phyloP scores from a whole-genome alignment of 73 alveolate genomes.

The Vitrella brassicaformis region DNA sequence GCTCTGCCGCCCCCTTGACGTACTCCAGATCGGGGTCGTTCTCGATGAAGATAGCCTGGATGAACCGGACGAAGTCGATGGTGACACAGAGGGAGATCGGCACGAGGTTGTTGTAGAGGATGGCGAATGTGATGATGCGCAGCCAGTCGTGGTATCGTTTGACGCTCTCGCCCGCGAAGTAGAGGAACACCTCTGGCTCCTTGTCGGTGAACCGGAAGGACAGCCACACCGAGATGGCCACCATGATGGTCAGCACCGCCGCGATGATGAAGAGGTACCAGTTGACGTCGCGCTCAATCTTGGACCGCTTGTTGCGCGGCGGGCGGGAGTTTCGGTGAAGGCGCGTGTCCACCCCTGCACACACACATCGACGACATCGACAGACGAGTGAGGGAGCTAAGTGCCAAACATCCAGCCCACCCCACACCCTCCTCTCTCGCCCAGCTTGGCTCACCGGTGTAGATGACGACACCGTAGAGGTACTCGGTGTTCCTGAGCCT shows the following conservation, averaged over 20 bases:
- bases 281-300: neutral
- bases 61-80: constrained; percentile 56
- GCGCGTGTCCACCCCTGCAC: neutral
- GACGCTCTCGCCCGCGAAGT: too few species aligned
- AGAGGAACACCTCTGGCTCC: too few species aligned
- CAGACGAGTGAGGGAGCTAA: too few species aligned
- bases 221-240: too few species aligned
- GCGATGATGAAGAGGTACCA: neutral
- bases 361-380: neutral
- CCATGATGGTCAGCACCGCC: too few species aligned
- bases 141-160: too few species aligned
- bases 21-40: too few species aligned
- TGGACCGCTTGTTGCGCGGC: neutral
- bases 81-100: constrained; percentile 74
- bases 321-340: neutral
- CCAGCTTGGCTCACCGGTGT: too few species aligned
- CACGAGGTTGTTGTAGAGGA: constrained; percentile 60
- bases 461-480: constrained; percentile 44
- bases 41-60: constrained; percentile 21
- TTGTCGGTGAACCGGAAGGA: too few species aligned
- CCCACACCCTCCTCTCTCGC: too few species aligned
- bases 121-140: constrained; percentile 53
- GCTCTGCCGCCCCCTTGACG: too few species aligned
- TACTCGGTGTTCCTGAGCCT: constrained; percentile 59
- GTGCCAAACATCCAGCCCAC: too few species aligned